Evolutionary conservation across 1,284 basidiomycete species (phyloP).

Genomic region (Coniferiporia sulphurascens): DNA sequence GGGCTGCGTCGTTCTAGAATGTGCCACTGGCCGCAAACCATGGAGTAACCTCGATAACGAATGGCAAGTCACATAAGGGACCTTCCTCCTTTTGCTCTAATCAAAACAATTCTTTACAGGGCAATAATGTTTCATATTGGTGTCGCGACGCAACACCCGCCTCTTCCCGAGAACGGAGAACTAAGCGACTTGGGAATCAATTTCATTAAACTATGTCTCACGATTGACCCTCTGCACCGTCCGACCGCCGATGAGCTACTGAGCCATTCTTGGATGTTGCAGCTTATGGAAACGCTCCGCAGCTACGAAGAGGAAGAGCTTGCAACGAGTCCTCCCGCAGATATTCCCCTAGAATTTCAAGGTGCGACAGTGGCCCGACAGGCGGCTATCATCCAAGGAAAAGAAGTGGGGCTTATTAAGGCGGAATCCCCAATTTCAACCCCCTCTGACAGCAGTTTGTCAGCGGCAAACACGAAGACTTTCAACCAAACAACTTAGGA

Average conservation of each 20-base stretch:
- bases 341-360: constrained; percentile 44
- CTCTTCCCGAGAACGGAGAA: constrained; percentile 87
- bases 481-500: constrained; percentile 24
- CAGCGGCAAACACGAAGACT: constrained; percentile 22
- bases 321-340: constrained; percentile 42
- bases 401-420: constrained; percentile 52
- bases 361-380: constrained; percentile 50
- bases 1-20: constrained; percentile 95
- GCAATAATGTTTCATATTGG: constrained; percentile 99
- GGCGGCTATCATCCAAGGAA: constrained; percentile 53
- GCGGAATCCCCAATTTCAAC: constrained; percentile 22
- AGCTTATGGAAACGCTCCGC: constrained; percentile 64
- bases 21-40: constrained; percentile 93
- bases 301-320: constrained; percentile 64
- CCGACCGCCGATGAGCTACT: constrained; percentile 86
- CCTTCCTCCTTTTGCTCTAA: not conserved
- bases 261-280: constrained; percentile 88
- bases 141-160: constrained; percentile 95
- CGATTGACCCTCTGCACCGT: constrained; percentile 80
- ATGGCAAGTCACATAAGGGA: constrained; percentile 56
- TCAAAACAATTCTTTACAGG: constrained; percentile 39
- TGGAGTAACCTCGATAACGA: constrained; percentile 99
- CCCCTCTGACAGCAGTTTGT: constrained; percentile 22
- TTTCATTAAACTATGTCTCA: constrained; percentile 91
- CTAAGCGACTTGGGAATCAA: constrained; percentile 88